Conservation (phyloP, 2,329 filamentous ascomycete genomes). For the Neodidymelliopsis sp. region DNA sequence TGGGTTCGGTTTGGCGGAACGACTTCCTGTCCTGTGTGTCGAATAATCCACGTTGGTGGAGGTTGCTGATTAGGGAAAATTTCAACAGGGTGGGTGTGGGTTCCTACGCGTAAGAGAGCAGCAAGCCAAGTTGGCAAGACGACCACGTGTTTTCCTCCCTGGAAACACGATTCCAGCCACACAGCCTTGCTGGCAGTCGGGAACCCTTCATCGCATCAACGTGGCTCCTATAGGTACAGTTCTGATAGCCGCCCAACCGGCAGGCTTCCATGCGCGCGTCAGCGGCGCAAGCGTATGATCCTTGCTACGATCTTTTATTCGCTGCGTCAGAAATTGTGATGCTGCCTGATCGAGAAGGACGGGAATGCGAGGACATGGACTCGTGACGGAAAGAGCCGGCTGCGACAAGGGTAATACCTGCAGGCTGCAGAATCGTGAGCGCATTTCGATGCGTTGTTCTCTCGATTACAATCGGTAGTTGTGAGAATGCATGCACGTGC, state of each 20-base stretch:
- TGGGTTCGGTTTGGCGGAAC: slow-evolving; percentile 8
- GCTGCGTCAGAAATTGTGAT: slow-evolving; percentile 3
- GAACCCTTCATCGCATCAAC: slow-evolving; percentile 17
- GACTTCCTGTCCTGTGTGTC: slow-evolving; percentile 5
- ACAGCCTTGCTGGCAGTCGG: background rate
- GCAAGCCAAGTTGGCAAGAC: no score
- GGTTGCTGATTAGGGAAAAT: no score
- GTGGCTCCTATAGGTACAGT: slow-evolving; percentile 33
- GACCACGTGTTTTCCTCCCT: no score
- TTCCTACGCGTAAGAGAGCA: no score
- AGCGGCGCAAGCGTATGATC: slow-evolving; percentile 19
- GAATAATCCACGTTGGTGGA: no score
- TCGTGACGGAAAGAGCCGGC: background rate
- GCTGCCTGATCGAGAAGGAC: slow-evolving; percentile 1
- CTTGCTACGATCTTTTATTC: slow-evolving; percentile 12
- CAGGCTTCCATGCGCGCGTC: slow-evolving; percentile 38
- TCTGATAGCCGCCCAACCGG: slow-evolving; percentile 35
- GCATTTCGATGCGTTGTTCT: background rate
- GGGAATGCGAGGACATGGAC: background rate
- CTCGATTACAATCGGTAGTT: background rate
- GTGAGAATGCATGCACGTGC: background rate
- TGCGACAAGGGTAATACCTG: background rate
- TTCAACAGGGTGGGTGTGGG: no score
- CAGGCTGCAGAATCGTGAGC: background rate
- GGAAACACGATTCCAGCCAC: no score